phyloP scores from a whole-genome alignment of 2,329 filamentous ascomycete species.

The Pseudogymnoascus sp. region DNA sequence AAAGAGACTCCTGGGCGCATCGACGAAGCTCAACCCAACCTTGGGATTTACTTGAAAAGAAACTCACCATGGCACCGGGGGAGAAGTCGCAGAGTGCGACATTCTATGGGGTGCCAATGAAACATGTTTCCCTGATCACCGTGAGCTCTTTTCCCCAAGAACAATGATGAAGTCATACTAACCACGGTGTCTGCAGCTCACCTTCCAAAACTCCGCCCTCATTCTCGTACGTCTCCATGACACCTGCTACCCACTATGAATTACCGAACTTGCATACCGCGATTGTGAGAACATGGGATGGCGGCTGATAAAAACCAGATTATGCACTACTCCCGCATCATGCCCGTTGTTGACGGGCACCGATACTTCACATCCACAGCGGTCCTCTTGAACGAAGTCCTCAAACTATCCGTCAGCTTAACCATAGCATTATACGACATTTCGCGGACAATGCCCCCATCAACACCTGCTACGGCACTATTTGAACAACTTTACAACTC shows the following conservation, averaged over 20 bases:
- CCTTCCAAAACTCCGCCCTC: constrained; percentile 71
- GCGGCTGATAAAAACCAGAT: constrained; percentile 44
- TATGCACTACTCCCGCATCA: constrained; percentile 90
- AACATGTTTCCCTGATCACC: constrained; percentile 59
- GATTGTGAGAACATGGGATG: constrained; percentile 8
- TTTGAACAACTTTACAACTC: constrained; percentile 72
- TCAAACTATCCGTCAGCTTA: constrained; percentile 81
- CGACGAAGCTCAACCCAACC: constrained; percentile 1
- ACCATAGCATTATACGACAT: constrained; percentile 85
- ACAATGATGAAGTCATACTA: constrained; percentile 23
- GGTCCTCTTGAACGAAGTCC: constrained; percentile 85
- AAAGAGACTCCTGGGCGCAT: neutral
- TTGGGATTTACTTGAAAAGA: neutral
- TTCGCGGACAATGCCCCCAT: constrained; percentile 67
- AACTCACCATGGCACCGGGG: constrained; percentile 16
- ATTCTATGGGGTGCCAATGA: constrained; percentile 54
- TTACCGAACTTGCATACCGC: constrained; percentile 3
- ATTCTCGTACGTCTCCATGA: constrained; percentile 51
- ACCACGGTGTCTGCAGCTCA: constrained; percentile 48
- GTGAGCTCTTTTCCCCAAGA: constrained; percentile 35
- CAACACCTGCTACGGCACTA: constrained; percentile 71
- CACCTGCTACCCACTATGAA: neutral
- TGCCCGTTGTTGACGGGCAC: constrained; percentile 76
- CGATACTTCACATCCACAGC: constrained; percentile 92
- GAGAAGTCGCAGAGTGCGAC: constrained; percentile 21